A percentile compares a stretch with the other conserved stretches of the same genome.
These are phyloP conservation scores for Chionographis japonica DNA, from an alignment of 106 monocot genomes.

Conservation along the genomic window DNA sequence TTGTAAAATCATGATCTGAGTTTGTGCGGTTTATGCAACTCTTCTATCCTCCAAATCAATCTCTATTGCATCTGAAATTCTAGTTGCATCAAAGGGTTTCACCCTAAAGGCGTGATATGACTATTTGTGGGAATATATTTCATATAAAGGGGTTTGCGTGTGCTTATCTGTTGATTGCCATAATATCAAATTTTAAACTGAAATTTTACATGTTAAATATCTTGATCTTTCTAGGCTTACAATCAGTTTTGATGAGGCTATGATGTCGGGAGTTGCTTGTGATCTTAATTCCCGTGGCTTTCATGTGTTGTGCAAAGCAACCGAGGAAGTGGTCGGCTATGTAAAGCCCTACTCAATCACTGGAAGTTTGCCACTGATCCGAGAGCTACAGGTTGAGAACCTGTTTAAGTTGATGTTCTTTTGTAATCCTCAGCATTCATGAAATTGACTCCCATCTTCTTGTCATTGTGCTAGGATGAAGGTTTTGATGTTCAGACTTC, in stretches of 20 bases:
- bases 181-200: neutral
- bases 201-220: neutral
- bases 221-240: conserved; percentile 39
- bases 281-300: conserved; percentile 80
- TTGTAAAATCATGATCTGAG: too few species aligned
- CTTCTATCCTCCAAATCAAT: too few species aligned
- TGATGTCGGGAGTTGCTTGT: conserved; percentile 86
- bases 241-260: conserved; percentile 64
- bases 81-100: too few species aligned
- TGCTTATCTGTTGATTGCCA: too few species aligned
- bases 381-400: conserved; percentile 76
- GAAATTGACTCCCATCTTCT: neutral
- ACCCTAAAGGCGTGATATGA: too few species aligned
- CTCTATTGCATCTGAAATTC: too few species aligned
- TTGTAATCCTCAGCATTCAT: neutral
- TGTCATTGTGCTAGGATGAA: conserved; percentile 53
- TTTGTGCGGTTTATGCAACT: too few species aligned
- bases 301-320: conserved; percentile 89
- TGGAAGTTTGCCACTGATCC: conserved; percentile 90
- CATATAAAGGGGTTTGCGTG: too few species aligned
- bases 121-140: too few species aligned
- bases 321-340: conserved; percentile 78
- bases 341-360: conserved; percentile 96
- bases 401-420: neutral
- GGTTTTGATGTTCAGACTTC: conserved; percentile 96